Base-by-base conservation (phyloP, 1,284 basidiomycete species). In the Volvariella surrecta region DNA sequence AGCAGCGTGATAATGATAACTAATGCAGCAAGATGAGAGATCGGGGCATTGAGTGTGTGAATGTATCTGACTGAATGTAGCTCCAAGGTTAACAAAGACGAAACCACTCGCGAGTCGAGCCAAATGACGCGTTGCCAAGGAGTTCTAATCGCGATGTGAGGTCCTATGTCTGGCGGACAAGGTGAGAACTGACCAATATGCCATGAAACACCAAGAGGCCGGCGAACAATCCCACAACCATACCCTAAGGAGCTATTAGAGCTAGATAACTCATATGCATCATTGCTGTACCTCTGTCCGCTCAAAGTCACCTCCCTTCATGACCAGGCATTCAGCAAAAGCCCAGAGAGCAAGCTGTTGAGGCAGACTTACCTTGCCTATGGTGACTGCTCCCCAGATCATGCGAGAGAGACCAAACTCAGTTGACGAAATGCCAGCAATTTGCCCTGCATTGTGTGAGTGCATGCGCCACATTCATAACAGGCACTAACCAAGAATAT, bases 341-440 rank as follows among this genome's bases (percentile, higher is more conserved):
- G 34, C 28, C 15, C 6, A 17, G 24, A 34, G 21, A 13, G 34
- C 17, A 30, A 20, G 15, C 4, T 35, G n/a, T 7, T 35, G 4
- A 15, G 34, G 18, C 16, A 28, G 16, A 51, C 57, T 24, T 45
- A 74, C 74, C 55, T 70, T 76, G 37, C 68, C 73, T 40, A 82
- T 58, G 19, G 70, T 71, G 15, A 77, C 80, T 1, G 86, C 89
- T 10, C 84, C 82, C 64, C 87, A 83, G 49, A 95, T 92, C 92
- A 95, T 94, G 57, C 79, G 77, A 20, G 86, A 74, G 17, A 96
- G 71, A 45, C 91, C 92, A 56, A 88, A 95, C 61, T 94, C 92
- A 1, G 89, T 92, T 1, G 87, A 90, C 1, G 87, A 79, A 37
- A 91, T 68, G 24, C 89, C 89, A 3, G 86, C 84, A 44, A 89